phyloP scores from a whole-genome alignment of 208 protist species.

The Wallacemonas collosoma region DNA sequence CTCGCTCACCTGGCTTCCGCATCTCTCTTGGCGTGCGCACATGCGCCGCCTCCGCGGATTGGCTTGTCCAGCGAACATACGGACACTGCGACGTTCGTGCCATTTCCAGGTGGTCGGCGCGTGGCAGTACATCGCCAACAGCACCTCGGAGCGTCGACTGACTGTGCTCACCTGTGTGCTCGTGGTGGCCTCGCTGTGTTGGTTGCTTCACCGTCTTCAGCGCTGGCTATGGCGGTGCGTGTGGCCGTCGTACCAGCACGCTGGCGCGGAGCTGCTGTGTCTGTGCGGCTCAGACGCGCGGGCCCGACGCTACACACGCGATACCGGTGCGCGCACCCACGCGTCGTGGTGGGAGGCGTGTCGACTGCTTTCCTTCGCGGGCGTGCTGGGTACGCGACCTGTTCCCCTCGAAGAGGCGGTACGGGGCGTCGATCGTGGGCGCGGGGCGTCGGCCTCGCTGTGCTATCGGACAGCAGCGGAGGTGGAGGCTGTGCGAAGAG shows the following conservation, averaged over 20 bases:
- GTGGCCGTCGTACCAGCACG: background rate
- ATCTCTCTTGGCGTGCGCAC: no score
- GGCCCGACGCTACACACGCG: background rate
- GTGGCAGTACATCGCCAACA: background rate
- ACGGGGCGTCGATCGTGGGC: no score
- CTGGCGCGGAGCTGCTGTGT: background rate
- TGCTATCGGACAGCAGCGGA: background rate
- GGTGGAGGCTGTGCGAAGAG: background rate
- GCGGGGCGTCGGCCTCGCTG: no score
- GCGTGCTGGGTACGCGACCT: no score
- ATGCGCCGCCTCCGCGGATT: no score
- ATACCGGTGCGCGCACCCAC: no score
- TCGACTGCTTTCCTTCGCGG: no score
- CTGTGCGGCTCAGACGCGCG: background rate
- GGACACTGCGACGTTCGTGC: background rate
- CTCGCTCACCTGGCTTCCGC: no score
- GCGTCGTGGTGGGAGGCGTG: no score
- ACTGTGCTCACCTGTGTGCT: background rate
- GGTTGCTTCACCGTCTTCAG: background rate
- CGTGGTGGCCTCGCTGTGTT: background rate
- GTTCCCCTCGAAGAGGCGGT: no score
- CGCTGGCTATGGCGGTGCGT: background rate
- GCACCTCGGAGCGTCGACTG: background rate
- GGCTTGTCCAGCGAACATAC: background rate
- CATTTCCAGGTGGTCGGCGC: background rate